Base-by-base conservation (phyloP, 352 stramenopile species). In the Pythium chondricola region DNA sequence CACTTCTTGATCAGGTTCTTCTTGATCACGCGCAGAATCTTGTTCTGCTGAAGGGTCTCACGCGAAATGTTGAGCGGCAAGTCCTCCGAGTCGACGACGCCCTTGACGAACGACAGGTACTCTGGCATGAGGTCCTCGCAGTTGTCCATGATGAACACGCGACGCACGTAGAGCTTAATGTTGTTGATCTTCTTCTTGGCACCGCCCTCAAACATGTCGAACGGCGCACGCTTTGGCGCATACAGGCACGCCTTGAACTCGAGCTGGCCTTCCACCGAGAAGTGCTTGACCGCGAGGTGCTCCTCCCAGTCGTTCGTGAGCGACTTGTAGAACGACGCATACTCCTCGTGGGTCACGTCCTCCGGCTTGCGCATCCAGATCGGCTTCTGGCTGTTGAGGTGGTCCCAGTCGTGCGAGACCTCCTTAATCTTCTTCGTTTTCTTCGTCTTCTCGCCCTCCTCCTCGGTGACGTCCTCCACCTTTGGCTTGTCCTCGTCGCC, bases 91-190 rank as follows among this genome's bases (percentile, higher is more conserved):
- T 99, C 97, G n/a, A 99, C 97, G 44, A 99, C 94, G 78, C 97
- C 97, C 85, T 98, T 98, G 51, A 99, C 83, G 69, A 99, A 99
- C 55, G 83, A 88, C 38, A 99, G 79, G 84, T 97, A 99, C 74
- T 99, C 96, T 24, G 97, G 97, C 96, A 99, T 99, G 50, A 99
- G 67, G 54, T 99, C 96, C 74, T 99, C 96, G 69, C 96, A 99
- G 84, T 99, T 98, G 85, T 99, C 96, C 96, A 99, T 99, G 81
- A 99, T 99, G 78, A 99, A 99, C 52, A 99, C 97, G 63, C 96
- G 88, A 71, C 97, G 91, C 63, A 99, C 97, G 72, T 99, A 99
- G 33, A 98, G 67, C 84, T 98, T 98, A 68, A 98, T 98, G 81
- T 98, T 97, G 88, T 99, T 99, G 42, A 90, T 66, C 93, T 99